phyloP scores from a whole-genome alignment of 768 basidiomycete species.

The Agaricus sinodeliciosus region DNA sequence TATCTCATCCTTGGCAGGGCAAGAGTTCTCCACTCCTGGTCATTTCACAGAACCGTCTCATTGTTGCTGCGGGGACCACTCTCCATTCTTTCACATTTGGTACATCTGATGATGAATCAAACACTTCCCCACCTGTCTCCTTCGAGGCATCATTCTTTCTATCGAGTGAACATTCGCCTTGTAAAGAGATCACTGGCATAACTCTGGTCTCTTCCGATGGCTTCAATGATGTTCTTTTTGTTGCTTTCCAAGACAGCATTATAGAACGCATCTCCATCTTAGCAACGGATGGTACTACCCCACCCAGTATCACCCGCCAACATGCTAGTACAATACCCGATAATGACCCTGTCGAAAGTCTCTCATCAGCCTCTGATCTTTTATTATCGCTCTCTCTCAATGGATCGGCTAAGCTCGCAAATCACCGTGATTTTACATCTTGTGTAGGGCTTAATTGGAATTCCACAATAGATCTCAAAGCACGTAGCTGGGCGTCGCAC shows the following conservation, averaged over 20 bases:
- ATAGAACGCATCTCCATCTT: constrained; percentile 30
- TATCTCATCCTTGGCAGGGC: constrained; percentile 51
- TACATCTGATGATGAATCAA: constrained; percentile 13
- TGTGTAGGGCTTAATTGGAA: not conserved
- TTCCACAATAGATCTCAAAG: constrained; percentile 34
- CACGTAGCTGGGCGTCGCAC: constrained; percentile 58
- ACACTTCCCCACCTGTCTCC: constrained; percentile 33
- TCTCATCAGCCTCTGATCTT: constrained; percentile 37
- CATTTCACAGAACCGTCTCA: constrained; percentile 44
- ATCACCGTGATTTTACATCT: constrained; percentile 1
- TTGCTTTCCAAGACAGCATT: constrained; percentile 56
- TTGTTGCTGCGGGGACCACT: constrained; percentile 53
- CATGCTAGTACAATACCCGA: constrained; percentile 22
- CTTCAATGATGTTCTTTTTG: constrained; percentile 36
- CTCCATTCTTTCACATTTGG: constrained; percentile 55
- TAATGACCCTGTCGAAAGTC: constrained; percentile 47
- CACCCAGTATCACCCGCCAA: not conserved
- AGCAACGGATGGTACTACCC: not conserved
- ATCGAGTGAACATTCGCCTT: constrained; percentile 21
- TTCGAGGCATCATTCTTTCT: constrained; percentile 43
- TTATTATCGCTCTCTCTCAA: constrained; percentile 53
- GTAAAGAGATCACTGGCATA: constrained; percentile 50
- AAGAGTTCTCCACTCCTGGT: constrained; percentile 54
- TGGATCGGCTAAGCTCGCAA: constrained; percentile 33
- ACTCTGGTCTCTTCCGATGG: constrained; percentile 40